A percentile compares a stretch with the other conserved stretches of the same genome.
These are phyloP conservation scores for Drechslerella coelobrocha DNA, from an alignment of 2,329 filamentous ascomycete genomes.

Conservation along the genomic window DNA sequence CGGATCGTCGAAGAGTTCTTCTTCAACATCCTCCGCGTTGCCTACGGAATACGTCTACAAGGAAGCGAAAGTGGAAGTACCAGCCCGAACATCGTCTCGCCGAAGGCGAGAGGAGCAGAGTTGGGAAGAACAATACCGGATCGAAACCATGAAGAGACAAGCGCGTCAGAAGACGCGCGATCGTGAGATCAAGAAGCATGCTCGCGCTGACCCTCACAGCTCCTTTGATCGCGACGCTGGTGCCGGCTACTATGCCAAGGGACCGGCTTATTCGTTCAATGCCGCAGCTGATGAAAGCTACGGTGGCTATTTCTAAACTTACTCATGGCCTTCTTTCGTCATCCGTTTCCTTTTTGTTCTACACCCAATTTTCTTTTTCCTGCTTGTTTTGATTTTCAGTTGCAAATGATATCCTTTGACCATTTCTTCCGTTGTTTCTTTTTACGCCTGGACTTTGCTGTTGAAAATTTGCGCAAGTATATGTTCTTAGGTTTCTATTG, in stretches of 20 bases:
- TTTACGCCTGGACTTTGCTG: conserved; percentile 25
- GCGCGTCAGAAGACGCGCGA: conserved; percentile 45
- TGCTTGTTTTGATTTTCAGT: conserved; percentile 4
- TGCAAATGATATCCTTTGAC: conserved; percentile 17
- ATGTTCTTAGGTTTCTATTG: conserved; percentile 10
- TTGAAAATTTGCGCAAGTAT: conserved; percentile 18
- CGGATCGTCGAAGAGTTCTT: conserved; percentile 38
- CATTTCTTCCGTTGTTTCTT: conserved; percentile 21
- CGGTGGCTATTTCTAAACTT: conserved; percentile 38
- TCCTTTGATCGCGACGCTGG: conserved; percentile 42
- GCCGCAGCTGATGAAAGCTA: conserved; percentile 27
- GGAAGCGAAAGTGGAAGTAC: conserved; percentile 29
- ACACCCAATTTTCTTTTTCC: background rate
- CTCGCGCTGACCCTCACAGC: conserved; percentile 30
- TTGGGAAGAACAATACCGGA: conserved; percentile 50
- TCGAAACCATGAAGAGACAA: conserved; percentile 44
- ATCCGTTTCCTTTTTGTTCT: conserved; percentile 5
- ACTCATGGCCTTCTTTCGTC: conserved; percentile 21
- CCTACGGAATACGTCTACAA: conserved; percentile 28
- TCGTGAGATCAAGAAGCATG: conserved; percentile 45
- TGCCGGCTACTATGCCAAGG: conserved; percentile 34
- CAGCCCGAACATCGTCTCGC: conserved; percentile 35
- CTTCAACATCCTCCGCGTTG: conserved; percentile 29
- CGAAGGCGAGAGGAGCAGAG: conserved; percentile 39
- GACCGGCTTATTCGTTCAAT: conserved; percentile 41